These are phyloP conservation scores for Sporisorium scitamineum DNA, from an alignment of 1,284 basidiomycete genomes.

Conservation along the genomic window DNA sequence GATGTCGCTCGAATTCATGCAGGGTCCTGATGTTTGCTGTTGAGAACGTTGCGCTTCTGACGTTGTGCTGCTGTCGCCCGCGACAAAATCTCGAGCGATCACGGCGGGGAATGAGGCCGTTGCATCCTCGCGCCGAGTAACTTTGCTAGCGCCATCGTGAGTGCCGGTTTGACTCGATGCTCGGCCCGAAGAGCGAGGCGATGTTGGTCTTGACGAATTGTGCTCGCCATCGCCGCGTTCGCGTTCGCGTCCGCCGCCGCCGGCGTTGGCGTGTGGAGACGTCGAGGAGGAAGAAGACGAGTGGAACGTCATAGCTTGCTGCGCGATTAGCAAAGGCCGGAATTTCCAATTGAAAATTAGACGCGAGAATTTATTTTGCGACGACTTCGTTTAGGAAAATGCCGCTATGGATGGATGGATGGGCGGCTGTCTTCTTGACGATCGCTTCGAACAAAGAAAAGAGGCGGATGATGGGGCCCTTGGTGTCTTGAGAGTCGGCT, in stretches of 20 bases:
- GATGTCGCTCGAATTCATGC: constrained; percentile 5
- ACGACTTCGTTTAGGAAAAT: neutral
- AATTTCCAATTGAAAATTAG: neutral
- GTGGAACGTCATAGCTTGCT: constrained; percentile 9
- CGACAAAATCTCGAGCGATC: constrained; percentile 1
- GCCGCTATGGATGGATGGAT: too few relatives aligned
- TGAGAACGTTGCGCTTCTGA: neutral
- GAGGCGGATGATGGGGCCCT: neutral
- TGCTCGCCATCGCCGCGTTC: neutral
- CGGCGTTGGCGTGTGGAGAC: neutral
- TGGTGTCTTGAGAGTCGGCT: neutral
- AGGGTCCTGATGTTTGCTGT: constrained; percentile 10
- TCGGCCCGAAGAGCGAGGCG: constrained; percentile 1
- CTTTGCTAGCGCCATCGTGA: neutral
- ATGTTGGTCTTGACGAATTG: neutral
- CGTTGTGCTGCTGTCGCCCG: neutral
- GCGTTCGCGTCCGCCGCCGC: too few relatives aligned
- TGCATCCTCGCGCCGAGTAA: neutral
- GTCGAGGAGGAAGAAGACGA: neutral
- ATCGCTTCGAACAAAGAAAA: neutral
- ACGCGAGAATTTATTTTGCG: neutral
- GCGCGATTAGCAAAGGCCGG: constrained; percentile 18
- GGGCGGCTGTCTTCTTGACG: neutral
- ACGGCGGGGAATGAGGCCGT: too few relatives aligned
- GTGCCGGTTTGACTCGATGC: neutral